Evolutionary conservation across 83 land plant genomes (phyloP).

Genomic region (Larix sibirica): DNA sequence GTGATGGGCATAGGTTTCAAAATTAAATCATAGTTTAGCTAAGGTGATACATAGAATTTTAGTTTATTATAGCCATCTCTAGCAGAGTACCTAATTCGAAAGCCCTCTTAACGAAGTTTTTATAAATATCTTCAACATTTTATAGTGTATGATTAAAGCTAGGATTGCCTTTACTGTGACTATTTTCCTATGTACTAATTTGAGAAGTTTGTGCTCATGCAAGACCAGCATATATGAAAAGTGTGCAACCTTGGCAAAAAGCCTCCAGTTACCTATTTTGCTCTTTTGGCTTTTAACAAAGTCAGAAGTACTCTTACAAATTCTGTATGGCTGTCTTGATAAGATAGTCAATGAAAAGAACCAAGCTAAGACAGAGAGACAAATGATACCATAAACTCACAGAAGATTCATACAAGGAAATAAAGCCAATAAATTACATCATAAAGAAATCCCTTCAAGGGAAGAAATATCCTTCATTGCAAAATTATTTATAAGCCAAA

Average conservation of each 20-base stretch:
- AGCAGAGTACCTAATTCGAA: too few relatives aligned
- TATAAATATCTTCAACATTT: too few relatives aligned
- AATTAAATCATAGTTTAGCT: too few relatives aligned
- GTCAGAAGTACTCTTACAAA: not conserved
- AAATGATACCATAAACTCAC: not conserved
- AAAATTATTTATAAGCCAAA: not conserved
- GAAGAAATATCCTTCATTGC: not conserved
- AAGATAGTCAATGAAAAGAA: not conserved
- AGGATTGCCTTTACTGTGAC: too few relatives aligned
- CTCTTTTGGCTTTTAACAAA: not conserved
- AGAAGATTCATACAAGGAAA: not conserved
- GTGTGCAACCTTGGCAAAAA: not conserved
- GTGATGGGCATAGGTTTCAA: too few relatives aligned
- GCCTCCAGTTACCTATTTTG: not conserved
- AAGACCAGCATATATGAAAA: not conserved
- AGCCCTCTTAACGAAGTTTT: too few relatives aligned
- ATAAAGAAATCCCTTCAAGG: not conserved
- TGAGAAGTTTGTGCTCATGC: not conserved
- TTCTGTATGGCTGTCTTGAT: not conserved
- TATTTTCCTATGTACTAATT: too few relatives aligned
- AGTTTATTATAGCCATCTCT: too few relatives aligned
- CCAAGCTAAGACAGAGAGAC: not conserved
- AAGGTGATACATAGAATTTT: too few relatives aligned
- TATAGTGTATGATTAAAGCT: too few relatives aligned
- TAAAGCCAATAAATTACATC: not conserved